These are phyloP conservation scores for Trichoderma virens DNA, from an alignment of 495 filamentous ascomycete species.

Conservation along the genomic window DNA sequence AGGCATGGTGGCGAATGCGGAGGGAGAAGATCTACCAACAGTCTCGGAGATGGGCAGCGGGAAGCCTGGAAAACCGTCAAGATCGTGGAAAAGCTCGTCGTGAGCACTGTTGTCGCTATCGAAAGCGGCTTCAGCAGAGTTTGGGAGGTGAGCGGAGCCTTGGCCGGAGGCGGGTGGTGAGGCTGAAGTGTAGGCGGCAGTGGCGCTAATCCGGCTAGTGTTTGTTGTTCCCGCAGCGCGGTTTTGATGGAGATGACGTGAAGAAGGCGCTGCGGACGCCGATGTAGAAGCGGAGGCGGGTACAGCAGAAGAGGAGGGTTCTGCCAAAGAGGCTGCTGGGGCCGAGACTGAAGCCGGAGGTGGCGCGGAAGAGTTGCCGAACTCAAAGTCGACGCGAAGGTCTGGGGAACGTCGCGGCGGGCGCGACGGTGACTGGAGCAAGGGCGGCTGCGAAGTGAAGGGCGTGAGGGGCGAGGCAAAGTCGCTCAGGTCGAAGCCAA, in stretches of 20 bases:
- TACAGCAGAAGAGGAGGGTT: neutral
- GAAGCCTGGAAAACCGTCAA: neutral
- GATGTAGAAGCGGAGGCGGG: neutral
- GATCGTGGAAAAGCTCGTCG: neutral
- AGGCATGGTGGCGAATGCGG: slow-evolving; percentile 15
- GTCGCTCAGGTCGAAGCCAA: neutral
- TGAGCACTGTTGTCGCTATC: neutral
- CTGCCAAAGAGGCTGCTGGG: neutral
- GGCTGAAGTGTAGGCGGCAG: neutral
- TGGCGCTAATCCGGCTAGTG: neutral
- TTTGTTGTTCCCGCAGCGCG: neutral
- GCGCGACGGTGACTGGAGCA: neutral
- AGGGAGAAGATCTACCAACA: neutral
- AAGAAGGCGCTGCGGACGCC: no score
- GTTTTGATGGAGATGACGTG: no score
- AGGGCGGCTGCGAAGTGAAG: neutral
- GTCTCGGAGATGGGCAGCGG: neutral
- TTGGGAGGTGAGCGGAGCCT: neutral
- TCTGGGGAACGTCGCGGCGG: neutral
- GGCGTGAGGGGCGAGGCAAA: neutral
- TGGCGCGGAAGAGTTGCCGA: neutral
- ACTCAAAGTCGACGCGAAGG: no score
- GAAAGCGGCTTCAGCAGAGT: neutral
- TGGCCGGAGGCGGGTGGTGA: neutral
- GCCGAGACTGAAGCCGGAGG: neutral